A percentile compares a stretch with the other conserved stretches of the same genome.
These are phyloP conservation scores for Rhododendron ferrugineum DNA, from an alignment of 148 eudicot species.

Conservation along the genomic window DNA sequence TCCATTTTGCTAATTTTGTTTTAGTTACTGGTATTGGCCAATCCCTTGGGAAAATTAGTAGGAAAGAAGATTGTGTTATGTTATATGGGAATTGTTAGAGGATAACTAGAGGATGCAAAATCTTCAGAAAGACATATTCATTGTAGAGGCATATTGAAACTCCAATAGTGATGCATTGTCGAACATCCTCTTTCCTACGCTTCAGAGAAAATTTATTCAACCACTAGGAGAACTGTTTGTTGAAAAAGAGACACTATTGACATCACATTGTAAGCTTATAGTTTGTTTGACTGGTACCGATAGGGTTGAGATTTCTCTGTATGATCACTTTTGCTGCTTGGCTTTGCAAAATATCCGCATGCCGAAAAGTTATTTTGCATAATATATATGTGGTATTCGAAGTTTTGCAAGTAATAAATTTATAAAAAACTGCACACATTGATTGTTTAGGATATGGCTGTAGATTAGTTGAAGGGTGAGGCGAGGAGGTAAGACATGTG, in stretches of 20 bases:
- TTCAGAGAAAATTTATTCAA: background rate
- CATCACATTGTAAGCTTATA: background rate
- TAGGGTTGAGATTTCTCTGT: background rate
- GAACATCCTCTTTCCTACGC: conserved; percentile 1
- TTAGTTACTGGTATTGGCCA: background rate
- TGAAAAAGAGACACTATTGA: background rate
- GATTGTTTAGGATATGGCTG: background rate
- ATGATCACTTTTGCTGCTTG: background rate
- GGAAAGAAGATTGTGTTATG: background rate
- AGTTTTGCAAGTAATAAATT: background rate
- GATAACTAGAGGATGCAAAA: background rate
- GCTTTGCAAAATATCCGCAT: background rate
- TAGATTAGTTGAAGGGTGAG: conserved; percentile 1
- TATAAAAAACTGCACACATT: background rate
- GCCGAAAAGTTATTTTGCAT: background rate
- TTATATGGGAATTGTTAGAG: background rate
- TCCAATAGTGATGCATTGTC: background rate
- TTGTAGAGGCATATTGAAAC: background rate
- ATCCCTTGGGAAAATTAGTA: background rate
- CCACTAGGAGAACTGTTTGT: background rate
- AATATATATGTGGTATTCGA: background rate
- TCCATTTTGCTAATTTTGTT: background rate
- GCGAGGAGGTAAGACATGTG: background rate
- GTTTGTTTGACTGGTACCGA: background rate
- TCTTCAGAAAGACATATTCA: background rate